phyloP scores from a whole-genome alignment of 306 rosid species.

The Cucumis cinereus region DNA sequence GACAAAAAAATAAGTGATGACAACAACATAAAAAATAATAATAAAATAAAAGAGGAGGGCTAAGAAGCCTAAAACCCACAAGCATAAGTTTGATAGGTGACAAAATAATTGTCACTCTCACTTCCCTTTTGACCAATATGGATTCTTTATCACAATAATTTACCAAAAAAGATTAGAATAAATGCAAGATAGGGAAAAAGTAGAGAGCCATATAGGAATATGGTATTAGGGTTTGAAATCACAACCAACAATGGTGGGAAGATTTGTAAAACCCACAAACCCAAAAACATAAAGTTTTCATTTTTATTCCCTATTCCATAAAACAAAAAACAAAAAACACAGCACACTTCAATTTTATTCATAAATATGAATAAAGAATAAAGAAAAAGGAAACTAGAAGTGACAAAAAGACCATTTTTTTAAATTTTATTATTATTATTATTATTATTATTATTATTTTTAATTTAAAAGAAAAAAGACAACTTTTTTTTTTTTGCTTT shows the following conservation, averaged over 20 bases:
- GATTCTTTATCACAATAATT: constrained; percentile 8
- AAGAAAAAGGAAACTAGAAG: background rate
- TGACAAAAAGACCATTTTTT: constrained; percentile 2
- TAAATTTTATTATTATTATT: no score
- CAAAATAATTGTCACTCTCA: background rate
- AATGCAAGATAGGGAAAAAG: constrained; percentile 6
- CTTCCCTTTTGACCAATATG: background rate
- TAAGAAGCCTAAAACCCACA: background rate
- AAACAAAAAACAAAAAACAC: background rate
- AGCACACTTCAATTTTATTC: background rate
- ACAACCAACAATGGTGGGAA: constrained; percentile 7
- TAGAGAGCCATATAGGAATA: background rate
- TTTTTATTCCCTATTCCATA: constrained; percentile 9
- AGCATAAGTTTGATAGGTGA: background rate
- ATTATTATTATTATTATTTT: no score
- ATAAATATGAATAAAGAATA: constrained; percentile 1
- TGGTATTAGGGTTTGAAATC: background rate
- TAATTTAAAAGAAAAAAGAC: no score
- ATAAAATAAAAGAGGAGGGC: background rate
- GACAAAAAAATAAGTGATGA: background rate
- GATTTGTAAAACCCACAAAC: background rate
- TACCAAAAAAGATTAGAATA: background rate
- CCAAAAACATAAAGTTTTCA: background rate
- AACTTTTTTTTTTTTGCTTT: background rate
- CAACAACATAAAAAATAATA: background rate